Conservation (phyloP, 1,139 yeast genomes). For the Lodderomyces jiufengensis region DNA sequence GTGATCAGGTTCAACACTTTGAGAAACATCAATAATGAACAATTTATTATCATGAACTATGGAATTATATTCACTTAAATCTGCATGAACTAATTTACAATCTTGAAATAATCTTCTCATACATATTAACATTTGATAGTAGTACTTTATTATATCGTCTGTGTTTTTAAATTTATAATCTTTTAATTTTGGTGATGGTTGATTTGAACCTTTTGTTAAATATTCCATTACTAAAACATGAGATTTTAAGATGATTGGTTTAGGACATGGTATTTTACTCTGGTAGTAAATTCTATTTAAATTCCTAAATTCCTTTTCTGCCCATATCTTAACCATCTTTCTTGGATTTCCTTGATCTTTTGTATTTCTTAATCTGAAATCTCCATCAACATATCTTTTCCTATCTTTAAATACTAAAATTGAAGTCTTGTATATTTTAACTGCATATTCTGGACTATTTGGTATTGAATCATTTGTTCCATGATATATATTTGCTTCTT, state of each 20-base stretch:
- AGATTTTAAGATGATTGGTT: slow-evolving; percentile 80
- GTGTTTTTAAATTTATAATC: slow-evolving; percentile 70
- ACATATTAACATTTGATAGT: slow-evolving; percentile 75
- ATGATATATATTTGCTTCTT: slow-evolving; percentile 97
- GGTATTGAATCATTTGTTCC: slow-evolving; percentile 67
- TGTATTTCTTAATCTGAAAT: slow-evolving; percentile 81
- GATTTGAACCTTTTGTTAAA: slow-evolving; percentile 70
- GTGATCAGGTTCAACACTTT: slow-evolving; percentile 96
- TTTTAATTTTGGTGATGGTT: slow-evolving; percentile 83
- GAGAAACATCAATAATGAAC: slow-evolving; percentile 94
- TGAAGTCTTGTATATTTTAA: slow-evolving; percentile 93
- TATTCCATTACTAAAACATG: slow-evolving; percentile 97
- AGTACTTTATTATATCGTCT: slow-evolving; percentile 64
- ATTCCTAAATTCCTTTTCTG: slow-evolving; percentile 94
- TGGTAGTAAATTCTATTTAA: slow-evolving; percentile 67
- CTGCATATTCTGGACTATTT: slow-evolving; percentile 60
- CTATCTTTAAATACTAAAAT: slow-evolving; percentile 94
- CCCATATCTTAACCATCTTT: slow-evolving; percentile 98
- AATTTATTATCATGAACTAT: slow-evolving; percentile 79
- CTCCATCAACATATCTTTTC: slow-evolving; percentile 95
- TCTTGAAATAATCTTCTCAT: slow-evolving; percentile 85
- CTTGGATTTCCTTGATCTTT: slow-evolving; percentile 89
- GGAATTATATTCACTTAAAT: slow-evolving; percentile 89
- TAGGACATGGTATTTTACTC: slow-evolving; percentile 86
- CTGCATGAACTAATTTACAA: slow-evolving; percentile 94